Evolutionary conservation across 495 filamentous ascomycete genomes (phyloP).

Genomic region (Thermothielavioides terrestris): DNA sequence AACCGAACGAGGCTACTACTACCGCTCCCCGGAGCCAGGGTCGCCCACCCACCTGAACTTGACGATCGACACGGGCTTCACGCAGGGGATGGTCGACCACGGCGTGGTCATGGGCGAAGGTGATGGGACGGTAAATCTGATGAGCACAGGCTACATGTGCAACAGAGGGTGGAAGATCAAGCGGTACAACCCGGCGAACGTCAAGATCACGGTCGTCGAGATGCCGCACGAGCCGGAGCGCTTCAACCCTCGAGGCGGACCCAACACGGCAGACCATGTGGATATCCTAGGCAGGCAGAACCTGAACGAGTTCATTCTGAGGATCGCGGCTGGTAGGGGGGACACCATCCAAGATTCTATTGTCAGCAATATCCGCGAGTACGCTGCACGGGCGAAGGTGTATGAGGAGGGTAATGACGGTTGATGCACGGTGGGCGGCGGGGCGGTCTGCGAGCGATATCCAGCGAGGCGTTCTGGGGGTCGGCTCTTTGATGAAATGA

Average conservation of each 20-base stretch:
- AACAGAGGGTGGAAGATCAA: slow-evolving; percentile 87
- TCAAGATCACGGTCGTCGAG: slow-evolving; percentile 76
- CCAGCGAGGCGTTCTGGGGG: background rate
- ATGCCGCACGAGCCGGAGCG: slow-evolving; percentile 95
- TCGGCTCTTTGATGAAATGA: background rate
- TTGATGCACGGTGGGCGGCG: background rate
- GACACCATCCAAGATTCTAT: slow-evolving; percentile 69
- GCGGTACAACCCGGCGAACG: slow-evolving; percentile 81
- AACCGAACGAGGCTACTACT: slow-evolving; percentile 87
- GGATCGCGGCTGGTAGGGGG: slow-evolving; percentile 82
- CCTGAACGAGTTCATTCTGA: slow-evolving; percentile 83
- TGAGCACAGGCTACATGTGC: slow-evolving; percentile 94
- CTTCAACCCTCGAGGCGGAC: slow-evolving; percentile 84
- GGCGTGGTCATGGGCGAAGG: slow-evolving; percentile 91
- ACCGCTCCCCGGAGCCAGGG: slow-evolving; percentile 63
- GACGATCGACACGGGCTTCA: slow-evolving; percentile 78
- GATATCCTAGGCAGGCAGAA: slow-evolving; percentile 86
- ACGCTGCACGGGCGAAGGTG: slow-evolving; percentile 71
- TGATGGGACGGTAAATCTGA: slow-evolving; percentile 84
- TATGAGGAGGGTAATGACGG: slow-evolving; percentile 33
- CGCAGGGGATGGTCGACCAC: slow-evolving; percentile 61
- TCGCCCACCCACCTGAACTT: slow-evolving; percentile 60
- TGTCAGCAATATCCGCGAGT: slow-evolving; percentile 69
- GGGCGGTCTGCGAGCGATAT: background rate
- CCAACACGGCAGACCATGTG: slow-evolving; percentile 95